phyloP scores from a whole-genome alignment of 2,329 filamentous ascomycete species.

The Kalmusia sp. region DNA sequence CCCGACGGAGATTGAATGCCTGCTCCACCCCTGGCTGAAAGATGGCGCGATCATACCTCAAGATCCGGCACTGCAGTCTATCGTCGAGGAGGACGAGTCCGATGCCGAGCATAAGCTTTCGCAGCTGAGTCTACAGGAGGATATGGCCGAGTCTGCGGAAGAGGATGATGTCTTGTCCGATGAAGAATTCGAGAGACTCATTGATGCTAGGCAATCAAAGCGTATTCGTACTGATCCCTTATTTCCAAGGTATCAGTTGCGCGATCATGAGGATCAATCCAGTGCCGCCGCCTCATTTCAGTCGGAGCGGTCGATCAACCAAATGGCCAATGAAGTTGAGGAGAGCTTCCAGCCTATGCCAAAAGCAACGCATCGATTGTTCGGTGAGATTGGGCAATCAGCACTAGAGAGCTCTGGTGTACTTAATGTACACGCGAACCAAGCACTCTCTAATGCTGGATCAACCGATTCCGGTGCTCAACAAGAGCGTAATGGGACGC shows the following conservation, averaged over 20 bases:
- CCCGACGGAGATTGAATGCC: conserved; percentile 74
- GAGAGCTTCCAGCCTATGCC: conserved; percentile 39
- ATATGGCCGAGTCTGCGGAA: conserved; percentile 34
- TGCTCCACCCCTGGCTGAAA: conserved; percentile 76
- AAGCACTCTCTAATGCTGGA: conserved; percentile 34
- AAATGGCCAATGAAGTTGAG: conserved; percentile 20
- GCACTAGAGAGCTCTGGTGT: conserved; percentile 61
- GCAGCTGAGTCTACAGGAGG: conserved; percentile 62
- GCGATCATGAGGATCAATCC: conserved; percentile 46
- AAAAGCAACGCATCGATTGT: conserved; percentile 54
- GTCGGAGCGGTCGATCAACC: conserved; percentile 38
- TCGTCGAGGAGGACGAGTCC: conserved; percentile 63
- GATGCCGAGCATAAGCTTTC: conserved; percentile 52
- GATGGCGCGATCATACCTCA: conserved; percentile 51
- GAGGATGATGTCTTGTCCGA: conserved; percentile 38
- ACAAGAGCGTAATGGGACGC: conserved; percentile 15
- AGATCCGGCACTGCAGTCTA: conserved; percentile 46
- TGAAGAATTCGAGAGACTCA: conserved; percentile 34
- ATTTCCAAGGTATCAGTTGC: conserved; percentile 47
- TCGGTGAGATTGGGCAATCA: conserved; percentile 67
- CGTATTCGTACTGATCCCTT: conserved; percentile 51
- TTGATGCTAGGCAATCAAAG: conserved; percentile 52
- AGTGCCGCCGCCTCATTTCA: conserved; percentile 48
- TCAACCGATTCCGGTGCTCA: conserved; percentile 15
- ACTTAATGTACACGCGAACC: conserved; percentile 42